These are phyloP conservation scores for Phoma sp. DNA, from an alignment of 2,329 filamentous ascomycete genomes.

Conservation along the genomic window DNA sequence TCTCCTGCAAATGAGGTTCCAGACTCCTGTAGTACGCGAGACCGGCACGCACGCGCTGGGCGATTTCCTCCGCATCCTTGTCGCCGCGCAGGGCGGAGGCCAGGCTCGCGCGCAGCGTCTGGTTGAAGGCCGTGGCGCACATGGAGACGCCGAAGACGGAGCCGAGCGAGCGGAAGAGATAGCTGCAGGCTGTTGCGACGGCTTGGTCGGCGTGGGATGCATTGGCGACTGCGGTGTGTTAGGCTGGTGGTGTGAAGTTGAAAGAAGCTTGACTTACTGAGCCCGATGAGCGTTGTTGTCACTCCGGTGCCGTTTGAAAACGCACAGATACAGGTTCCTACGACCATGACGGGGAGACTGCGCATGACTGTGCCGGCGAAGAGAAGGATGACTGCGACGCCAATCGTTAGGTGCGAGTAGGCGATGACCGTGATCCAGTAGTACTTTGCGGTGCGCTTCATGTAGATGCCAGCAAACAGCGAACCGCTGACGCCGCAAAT, in stretches of 20 bases:
- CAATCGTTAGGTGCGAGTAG: conserved; percentile 61
- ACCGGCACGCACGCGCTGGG: conserved; percentile 71
- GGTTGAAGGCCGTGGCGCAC: conserved; percentile 74
- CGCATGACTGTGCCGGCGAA: conserved; percentile 62
- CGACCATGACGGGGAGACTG: conserved; percentile 60
- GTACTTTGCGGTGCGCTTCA: conserved; percentile 74
- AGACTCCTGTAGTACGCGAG: conserved; percentile 72
- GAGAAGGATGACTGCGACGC: conserved; percentile 63
- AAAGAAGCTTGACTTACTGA: conserved; percentile 55
- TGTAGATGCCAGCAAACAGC: conserved; percentile 68
- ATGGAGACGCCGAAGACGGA: conserved; percentile 71
- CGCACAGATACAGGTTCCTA: conserved; percentile 62
- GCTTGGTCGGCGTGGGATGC: conserved; percentile 71
- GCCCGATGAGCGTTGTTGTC: conserved; percentile 73
- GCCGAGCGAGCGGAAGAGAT: conserved; percentile 78
- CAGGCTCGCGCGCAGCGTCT: conserved; percentile 66
- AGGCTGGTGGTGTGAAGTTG: not conserved
- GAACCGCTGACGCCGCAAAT: conserved; percentile 67
- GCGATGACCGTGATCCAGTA: conserved; percentile 70
- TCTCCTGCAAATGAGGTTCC: conserved; percentile 62
- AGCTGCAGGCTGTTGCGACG: conserved; percentile 78
- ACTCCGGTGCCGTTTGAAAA: conserved; percentile 67
- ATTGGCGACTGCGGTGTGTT: conserved; percentile 64
- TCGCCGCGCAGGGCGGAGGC: conserved; percentile 60
- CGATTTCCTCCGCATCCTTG: conserved; percentile 68